Percentiles rank a stretch among this genome's conserved stretches.
Conservation (phyloP, 2,329 filamentous ascomycete genomes). For the Magnaporthiopsis rhizophila region DNA sequence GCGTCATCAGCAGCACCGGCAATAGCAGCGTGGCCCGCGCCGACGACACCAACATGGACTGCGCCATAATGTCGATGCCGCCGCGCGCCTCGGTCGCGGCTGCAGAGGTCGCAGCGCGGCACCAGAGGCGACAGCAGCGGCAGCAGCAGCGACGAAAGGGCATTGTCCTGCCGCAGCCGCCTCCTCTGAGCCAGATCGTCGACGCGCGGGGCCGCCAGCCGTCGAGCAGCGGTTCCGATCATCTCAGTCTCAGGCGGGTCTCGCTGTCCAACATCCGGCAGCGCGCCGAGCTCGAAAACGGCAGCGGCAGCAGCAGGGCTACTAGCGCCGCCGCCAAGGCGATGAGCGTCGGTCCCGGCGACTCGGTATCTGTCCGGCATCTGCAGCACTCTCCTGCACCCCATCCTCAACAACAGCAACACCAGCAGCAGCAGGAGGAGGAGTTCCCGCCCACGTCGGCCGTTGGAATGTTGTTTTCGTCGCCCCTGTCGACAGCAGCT, state of each 20-base stretch:
- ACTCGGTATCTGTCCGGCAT: background rate
- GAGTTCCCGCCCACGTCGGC: background rate
- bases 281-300: background rate
- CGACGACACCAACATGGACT: background rate
- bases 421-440: background rate
- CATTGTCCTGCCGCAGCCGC: background rate
- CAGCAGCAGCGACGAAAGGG: background rate
- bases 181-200: background rate
- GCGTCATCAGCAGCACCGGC: slow-evolving; percentile 4
- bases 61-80: slow-evolving; percentile 6
- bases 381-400: background rate
- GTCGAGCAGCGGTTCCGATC: background rate
- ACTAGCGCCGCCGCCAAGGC: background rate
- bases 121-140: background rate
- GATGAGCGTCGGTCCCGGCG: background rate
- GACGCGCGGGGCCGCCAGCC: too few species aligned
- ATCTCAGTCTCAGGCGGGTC: background rate
- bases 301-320: background rate
- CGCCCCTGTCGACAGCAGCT: background rate
- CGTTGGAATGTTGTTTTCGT: background rate
- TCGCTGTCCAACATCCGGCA: background rate
- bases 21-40: background rate
- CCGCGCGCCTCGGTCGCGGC: background rate
- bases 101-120: background rate
- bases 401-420: background rate